Evolutionary conservation across 371 early-diverging fungal genomes (phyloP).

Genomic region (Mortierella sp.): DNA sequence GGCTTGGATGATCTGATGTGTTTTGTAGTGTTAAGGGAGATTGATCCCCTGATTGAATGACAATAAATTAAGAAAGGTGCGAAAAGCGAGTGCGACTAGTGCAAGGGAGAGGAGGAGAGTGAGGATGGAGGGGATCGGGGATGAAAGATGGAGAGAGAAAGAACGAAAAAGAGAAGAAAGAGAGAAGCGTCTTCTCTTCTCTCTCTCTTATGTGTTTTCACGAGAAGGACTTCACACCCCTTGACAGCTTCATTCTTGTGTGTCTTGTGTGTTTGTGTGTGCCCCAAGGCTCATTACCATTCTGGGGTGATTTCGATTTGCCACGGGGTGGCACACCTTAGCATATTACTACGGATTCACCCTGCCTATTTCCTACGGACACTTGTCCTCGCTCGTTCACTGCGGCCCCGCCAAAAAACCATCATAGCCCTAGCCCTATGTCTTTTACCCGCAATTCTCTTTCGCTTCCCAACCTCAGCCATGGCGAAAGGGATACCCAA

Average conservation of each 20-base stretch:
- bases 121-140: background rate
- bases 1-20: slow-evolving; percentile 2
- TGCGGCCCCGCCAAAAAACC: background rate
- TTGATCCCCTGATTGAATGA: background rate
- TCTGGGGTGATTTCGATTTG: background rate
- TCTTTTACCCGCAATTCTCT: no score
- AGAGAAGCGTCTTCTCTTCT: background rate
- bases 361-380: background rate
- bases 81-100: background rate
- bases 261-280: no score
- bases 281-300: background rate
- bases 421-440: background rate
- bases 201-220: background rate
- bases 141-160: background rate
- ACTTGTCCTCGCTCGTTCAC: background rate
- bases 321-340: background rate
- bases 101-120: background rate
- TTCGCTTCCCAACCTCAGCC: background rate
- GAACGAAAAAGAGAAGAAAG: background rate
- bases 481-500: background rate
- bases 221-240: background rate
- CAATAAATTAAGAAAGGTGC: background rate
- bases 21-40: background rate
- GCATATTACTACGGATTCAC: background rate
- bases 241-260: background rate